phyloP scores from a whole-genome alignment of 148 eudicot species.

The Silene latifolia region DNA sequence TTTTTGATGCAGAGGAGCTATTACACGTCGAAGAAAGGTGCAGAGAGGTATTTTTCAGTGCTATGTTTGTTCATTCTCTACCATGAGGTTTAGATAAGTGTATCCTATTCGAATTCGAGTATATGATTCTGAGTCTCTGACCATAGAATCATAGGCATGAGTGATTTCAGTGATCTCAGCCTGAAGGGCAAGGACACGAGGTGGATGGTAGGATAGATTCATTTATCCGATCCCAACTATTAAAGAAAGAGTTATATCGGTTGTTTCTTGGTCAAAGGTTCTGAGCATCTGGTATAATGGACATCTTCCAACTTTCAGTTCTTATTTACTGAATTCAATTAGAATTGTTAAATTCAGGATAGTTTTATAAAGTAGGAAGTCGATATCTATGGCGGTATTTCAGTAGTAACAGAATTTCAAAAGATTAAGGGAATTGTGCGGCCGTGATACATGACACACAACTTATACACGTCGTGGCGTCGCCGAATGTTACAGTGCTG shows the following conservation, averaged over 20 bases:
- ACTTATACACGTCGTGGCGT: neutral
- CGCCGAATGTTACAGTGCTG: neutral
- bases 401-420: neutral
- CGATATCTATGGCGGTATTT: neutral
- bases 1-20: slow-evolving; percentile 50
- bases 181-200: neutral
- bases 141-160: neutral
- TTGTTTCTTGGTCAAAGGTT: neutral
- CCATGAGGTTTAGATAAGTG: slow-evolving; percentile 2
- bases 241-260: neutral
- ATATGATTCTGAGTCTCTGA: slow-evolving; percentile 7
- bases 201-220: neutral
- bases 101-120: neutral
- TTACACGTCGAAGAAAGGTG: slow-evolving; percentile 58
- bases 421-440: too few relatives aligned
- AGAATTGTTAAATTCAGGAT: neutral
- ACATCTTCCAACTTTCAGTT: neutral
- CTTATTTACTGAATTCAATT: neutral
- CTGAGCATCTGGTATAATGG: neutral
- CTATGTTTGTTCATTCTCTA: neutral
- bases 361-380: neutral
- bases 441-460: too few relatives aligned
- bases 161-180: neutral
- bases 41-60: slow-evolving; percentile 54
- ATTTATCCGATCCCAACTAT: neutral